These are phyloP conservation scores for Erodium trifolium DNA, from an alignment of 441 rosid genomes.

Conservation along the genomic window DNA sequence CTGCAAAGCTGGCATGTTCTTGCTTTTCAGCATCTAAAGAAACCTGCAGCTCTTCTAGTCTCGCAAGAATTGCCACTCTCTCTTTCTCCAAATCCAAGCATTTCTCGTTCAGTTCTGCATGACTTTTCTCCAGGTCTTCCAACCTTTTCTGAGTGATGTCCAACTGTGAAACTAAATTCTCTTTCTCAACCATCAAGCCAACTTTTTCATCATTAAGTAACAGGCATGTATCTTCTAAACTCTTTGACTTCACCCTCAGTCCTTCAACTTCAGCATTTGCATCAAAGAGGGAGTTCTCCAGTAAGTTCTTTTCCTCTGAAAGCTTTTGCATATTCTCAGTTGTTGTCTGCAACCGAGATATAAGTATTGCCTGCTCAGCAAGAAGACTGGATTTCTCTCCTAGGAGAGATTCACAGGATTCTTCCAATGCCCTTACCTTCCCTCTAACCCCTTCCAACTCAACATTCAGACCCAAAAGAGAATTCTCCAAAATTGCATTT, in stretches of 20 bases:
- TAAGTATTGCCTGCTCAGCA: slow-evolving; percentile 45
- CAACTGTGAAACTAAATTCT: slow-evolving; percentile 37
- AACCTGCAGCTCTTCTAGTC: slow-evolving; percentile 50
- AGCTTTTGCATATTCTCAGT: slow-evolving; percentile 55
- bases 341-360: slow-evolving; percentile 70
- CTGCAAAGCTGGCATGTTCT: slow-evolving; percentile 41
- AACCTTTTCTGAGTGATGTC: slow-evolving; percentile 46
- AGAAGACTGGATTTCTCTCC: slow-evolving; percentile 46
- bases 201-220: slow-evolving; percentile 49
- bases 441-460: slow-evolving; percentile 41
- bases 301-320: slow-evolving; percentile 39
- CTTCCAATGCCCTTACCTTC: slow-evolving; percentile 39
- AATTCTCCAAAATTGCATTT: slow-evolving; percentile 45
- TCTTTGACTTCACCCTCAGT: slow-evolving; percentile 49
- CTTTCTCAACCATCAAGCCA: slow-evolving; percentile 39
- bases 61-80: slow-evolving; percentile 36
- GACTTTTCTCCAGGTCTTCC: slow-evolving; percentile 57
- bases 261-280: slow-evolving; percentile 55
- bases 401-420: slow-evolving; percentile 49
- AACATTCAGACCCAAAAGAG: slow-evolving; percentile 40
- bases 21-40: slow-evolving; percentile 55
- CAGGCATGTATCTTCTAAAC: slow-evolving; percentile 49
- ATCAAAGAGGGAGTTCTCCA: slow-evolving; percentile 46
- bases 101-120: slow-evolving; percentile 39
- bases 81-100: slow-evolving; percentile 38